Base-by-base conservation (phyloP, 1,284 basidiomycete species). In the Trametes sp. region DNA sequence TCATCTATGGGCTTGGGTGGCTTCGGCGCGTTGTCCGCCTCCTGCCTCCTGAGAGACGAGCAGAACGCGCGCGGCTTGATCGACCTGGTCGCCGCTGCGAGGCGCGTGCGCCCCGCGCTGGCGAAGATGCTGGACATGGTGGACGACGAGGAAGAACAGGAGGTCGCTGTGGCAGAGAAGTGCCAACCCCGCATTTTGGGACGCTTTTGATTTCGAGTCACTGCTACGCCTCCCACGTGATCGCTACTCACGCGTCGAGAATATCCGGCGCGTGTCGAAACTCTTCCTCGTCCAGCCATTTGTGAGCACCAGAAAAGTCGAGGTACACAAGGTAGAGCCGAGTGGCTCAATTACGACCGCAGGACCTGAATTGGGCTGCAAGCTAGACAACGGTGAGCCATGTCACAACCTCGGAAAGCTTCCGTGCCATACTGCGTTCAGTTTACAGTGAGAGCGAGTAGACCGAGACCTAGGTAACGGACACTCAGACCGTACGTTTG, bases 1-100 rank as follows among this genome's bases (percentile, higher is more conserved):
- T 96, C 94, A 75, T 94, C 89, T 66, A 96, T 91, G 9, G 84
- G 84, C 53, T 84, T 85, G 4, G 90, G 90, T 16, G 86, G 85
- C 72, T 82, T 86, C 10, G 66, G 81, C 71, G 62, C 69, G 45
- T 69, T 57, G 28, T 76, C 77, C 42, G 75, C 69, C 16, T 71
- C 70, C 61, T 73, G 64, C 70, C 71, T 63, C 73, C 70, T 64
- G 66, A 72, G 54, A 57, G 70, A 62, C 74, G 76, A 52, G 73
- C 79, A 54, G 78, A 83, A 67, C 78, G 75, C 64, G 51, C 75
- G 74, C 10, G 71, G 57, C 53, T 59, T 61, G 50, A 61, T 26
- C 19, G 54, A n/a, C 44, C 62, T 53, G 36, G 59, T 24, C 29
- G 51, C 58, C 24, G 50, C 55, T 1, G 35, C 36, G 24, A 68